Base-by-base conservation (phyloP, 1,139 yeast species). In the Yamadazyma dushanensis region DNA sequence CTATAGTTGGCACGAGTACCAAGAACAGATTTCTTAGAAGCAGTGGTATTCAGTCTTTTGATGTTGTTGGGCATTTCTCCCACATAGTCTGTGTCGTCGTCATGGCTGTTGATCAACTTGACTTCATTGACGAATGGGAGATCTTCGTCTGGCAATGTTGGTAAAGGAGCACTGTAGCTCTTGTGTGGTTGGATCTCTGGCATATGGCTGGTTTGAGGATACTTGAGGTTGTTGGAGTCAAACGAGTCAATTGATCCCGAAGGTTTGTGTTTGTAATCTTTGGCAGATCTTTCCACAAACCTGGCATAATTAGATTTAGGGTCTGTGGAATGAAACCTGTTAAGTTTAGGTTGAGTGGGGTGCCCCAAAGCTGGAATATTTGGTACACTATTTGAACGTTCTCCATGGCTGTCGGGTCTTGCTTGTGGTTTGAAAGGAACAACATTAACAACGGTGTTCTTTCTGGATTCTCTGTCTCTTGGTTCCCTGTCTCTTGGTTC, bases 1-100 rank as follows among this genome's bases (percentile, higher is more conserved):
- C 56, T 55, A 47, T 70, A 69, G 39, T 66, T 66, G 15, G 61
- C 63, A 20, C 71, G 50, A 2, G 76, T 70, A 1, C 73, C 72
- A 41, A 70, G 55, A 3, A 69, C 63, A 2, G 69, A 61, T 36
- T 57, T 56, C 41, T 63, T 63, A 34, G 70, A 63, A 47, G 47
- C 45, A 8, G 58, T 53, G 20, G 66, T 65, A 35, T 54, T 54
- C 56, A 53, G 62, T 39, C 74, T 50, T 10, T 48, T 49, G 36
- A 42, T 27, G n/a, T 30, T 18, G 26, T 43, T 49, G 24, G 64
- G 54, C 39, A 63, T 50, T 19, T 51, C 58, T 17, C 55, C 53
- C 26, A 59, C 53, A 45, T 61, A 53, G 65, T 57, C 38, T 59
- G 60, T 36, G 69, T 38, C 37, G 5, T 41, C 46, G 9, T 43